phyloP scores from a whole-genome alignment of 371 early-diverging fungal species.

The Mucor mucedo region DNA sequence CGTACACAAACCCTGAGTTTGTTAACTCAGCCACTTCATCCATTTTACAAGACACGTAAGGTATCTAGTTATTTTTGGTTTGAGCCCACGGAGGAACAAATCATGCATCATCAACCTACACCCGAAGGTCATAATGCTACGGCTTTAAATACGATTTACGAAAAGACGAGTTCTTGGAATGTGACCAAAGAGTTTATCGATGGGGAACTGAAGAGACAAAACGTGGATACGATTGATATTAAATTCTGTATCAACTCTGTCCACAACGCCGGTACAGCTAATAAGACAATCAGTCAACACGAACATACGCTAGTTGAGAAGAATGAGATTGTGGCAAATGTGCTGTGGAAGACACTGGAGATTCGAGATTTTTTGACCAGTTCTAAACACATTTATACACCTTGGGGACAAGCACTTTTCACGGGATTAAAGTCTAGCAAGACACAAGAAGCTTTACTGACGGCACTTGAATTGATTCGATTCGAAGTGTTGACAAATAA shows the following conservation, averaged over 20 bases:
- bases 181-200: constrained; percentile 41
- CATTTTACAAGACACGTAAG: constrained; percentile 70
- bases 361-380: constrained; percentile 57
- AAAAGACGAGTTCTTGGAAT: constrained; percentile 52
- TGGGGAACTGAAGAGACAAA: constrained; percentile 39
- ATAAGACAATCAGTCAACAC: constrained; percentile 43
- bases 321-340: constrained; percentile 59
- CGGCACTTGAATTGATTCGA: constrained; percentile 67
- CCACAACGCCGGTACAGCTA: constrained; percentile 40
- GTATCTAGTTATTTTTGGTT: constrained; percentile 72
- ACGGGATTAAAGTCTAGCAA: constrained; percentile 31
- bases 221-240: constrained; percentile 42
- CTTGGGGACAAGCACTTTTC: constrained; percentile 54
- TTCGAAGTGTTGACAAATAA: constrained; percentile 59
- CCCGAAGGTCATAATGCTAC: constrained; percentile 42
- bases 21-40: constrained; percentile 67
- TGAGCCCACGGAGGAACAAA: constrained; percentile 60
- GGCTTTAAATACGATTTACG: constrained; percentile 52
- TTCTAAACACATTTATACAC: constrained; percentile 51
- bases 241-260: constrained; percentile 52
- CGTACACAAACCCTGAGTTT: constrained; percentile 66
- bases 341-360: constrained; percentile 57
- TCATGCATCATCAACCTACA: constrained; percentile 49
- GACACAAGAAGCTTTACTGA: constrained; percentile 61
- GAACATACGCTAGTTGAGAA: constrained; percentile 42